Conservation (phyloP, 768 basidiomycete species). For the Brasilioporus rufonigricans region DNA sequence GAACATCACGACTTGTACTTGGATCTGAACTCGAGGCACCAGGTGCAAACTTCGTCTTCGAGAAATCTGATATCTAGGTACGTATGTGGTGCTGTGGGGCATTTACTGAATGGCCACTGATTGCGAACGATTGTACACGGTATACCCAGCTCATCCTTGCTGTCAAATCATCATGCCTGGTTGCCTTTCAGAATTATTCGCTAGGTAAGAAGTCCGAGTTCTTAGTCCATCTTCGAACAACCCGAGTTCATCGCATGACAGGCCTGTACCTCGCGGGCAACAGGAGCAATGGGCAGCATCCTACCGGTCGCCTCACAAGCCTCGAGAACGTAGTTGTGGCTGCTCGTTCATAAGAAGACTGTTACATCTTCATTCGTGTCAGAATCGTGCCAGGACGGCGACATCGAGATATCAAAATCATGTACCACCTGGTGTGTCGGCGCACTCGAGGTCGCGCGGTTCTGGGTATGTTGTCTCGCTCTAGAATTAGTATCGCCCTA, state of each 20-base stretch:
- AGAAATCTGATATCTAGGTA: neutral
- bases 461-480: neutral
- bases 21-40: no score
- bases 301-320: neutral
- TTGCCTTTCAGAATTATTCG: neutral
- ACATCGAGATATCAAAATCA: neutral
- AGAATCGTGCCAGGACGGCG: neutral
- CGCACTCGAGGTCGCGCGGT: neutral
- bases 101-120: neutral
- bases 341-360: neutral
- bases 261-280: slow-evolving; percentile 1
- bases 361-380: neutral
- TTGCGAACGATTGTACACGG: no score
- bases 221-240: no score
- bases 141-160: neutral
- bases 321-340: neutral
- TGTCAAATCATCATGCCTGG: neutral
- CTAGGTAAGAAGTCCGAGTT: slow-evolving; percentile 1
- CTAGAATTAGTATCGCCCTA: neutral
- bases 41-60: no score
- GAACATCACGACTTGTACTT: no score
- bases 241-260: neutral
- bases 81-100: neutral
- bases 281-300: neutral
- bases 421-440: neutral